Evolutionary conservation across 371 early-diverging fungal species (phyloP).

Genomic region (Sanchytrium tribonematis): DNA sequence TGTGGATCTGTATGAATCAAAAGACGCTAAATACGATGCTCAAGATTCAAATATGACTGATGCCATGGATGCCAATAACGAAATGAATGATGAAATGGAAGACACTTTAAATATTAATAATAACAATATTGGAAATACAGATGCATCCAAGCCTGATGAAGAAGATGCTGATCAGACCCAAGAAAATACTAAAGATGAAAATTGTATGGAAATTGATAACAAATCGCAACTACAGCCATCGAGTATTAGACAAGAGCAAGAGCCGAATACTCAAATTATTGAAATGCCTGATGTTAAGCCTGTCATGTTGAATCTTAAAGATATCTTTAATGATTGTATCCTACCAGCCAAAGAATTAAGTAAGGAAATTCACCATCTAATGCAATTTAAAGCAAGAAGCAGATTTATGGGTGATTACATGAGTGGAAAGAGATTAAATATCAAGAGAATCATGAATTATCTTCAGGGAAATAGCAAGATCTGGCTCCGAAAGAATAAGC

Average conservation of each 20-base stretch:
- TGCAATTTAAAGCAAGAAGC: neutral
- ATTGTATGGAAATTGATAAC: neutral
- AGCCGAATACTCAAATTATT: too few relatives aligned
- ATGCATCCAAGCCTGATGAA: neutral
- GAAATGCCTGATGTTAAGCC: too few relatives aligned
- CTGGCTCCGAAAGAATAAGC: slow-evolving; percentile 93
- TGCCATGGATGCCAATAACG: neutral
- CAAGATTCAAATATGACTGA: too few relatives aligned
- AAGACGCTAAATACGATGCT: too few relatives aligned
- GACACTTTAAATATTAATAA: neutral
- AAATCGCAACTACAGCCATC: too few relatives aligned
- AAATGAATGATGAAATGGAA: neutral
- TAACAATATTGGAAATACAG: neutral
- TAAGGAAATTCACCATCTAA: neutral
- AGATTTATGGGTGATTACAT: slow-evolving; percentile 88
- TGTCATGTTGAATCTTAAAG: too few relatives aligned
- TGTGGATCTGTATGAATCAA: too few relatives aligned
- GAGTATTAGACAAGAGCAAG: too few relatives aligned
- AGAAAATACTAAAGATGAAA: neutral
- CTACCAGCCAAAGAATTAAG: neutral
- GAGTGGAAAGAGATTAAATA: slow-evolving; percentile 96
- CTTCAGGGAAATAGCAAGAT: slow-evolving; percentile 98
- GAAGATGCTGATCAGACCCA: neutral
- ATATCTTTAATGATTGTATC: too few relatives aligned
- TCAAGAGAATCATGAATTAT: slow-evolving; percentile 96